Base-by-base conservation (phyloP, 1,139 yeast species). In the Kodamaea sp. region DNA sequence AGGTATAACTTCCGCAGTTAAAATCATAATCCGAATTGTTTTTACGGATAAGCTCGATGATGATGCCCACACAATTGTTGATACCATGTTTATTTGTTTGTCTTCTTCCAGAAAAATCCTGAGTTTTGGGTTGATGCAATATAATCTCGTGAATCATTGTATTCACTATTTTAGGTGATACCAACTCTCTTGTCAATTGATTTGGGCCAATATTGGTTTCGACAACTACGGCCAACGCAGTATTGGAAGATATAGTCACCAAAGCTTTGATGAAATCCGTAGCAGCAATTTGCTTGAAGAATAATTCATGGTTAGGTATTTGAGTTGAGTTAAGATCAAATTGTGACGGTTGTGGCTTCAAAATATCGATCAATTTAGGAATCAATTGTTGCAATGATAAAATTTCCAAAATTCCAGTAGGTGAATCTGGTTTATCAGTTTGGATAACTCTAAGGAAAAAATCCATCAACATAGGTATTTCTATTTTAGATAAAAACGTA, bases 201-300 rank as follows among this genome's bases (percentile, higher is more conserved):
- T 69, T 69, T 2, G 74, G 77, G 0, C 76, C 77, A 39, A 69
- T 73, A 62, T 71, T 71, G 2, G 75, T 68, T 41, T 71, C 77
- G 15, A 69, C 52, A 1, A 69, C 73, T 4, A 70, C 72, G 0
- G 77, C 75, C 42, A 70, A 56, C 5, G 75, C 73, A 4, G 75
- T 67, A 46, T 71, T 72, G n/a, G 96, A 96, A 26, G 96, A 87
- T 31, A 94, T 86, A 2, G 97, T 84, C 25, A 92, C 86, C 55
- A 94, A 78, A 0, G 97, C 97, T 58, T 92, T 94, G 40, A 92
- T 65, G 55, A 92, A 92, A 57, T 92, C 99, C 8, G 97, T 95
- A 2, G 96, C 95, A 0, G 97, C 95, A 2, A 95, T 83, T 60
- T 92, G 97, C 37, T 79, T 79, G 42, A 92, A 79, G 28, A 84